phyloP scores from a whole-genome alignment of 73 alveolate genomes.

The Paramecium tetraurelia region DNA sequence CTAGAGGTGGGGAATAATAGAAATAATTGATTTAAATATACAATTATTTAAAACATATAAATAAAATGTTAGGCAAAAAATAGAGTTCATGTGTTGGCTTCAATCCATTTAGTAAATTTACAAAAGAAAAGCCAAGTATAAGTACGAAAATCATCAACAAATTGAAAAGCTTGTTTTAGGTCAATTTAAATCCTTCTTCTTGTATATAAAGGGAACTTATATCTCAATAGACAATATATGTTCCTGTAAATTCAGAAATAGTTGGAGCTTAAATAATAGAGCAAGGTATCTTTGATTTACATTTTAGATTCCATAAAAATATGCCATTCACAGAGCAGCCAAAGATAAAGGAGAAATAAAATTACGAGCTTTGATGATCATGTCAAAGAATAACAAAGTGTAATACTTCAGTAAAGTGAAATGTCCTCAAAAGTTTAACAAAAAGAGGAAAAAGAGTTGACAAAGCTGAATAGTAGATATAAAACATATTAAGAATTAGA shows the following conservation, averaged over 20 bases:
- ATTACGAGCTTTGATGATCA: not conserved
- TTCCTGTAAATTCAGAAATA: not conserved
- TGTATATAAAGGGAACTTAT: not conserved
- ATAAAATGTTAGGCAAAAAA: conserved; percentile 7
- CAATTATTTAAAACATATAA: not conserved
- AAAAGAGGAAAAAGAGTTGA: not conserved
- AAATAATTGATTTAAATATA: not conserved
- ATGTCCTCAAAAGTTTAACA: not conserved
- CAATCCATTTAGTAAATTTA: not conserved
- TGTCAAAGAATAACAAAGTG: not conserved
- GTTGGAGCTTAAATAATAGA: conserved; percentile 5
- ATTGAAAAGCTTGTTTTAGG: not conserved
- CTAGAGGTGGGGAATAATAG: not conserved
- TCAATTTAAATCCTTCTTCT: not conserved
- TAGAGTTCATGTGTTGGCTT: not conserved
- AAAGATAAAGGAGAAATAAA: not conserved
- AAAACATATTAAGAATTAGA: not conserved
- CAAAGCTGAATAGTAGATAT: not conserved
- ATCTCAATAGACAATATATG: not conserved
- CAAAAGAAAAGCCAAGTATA: not conserved
- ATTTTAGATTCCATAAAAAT: not conserved
- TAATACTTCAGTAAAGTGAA: not conserved
- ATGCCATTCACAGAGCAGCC: not conserved
- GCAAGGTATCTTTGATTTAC: not conserved
- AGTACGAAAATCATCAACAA: not conserved